A percentile compares a stretch with the other conserved stretches of the same genome.
Conservation (phyloP, 129 eudicot genomes). For the Smallanthus sonchifolius region DNA sequence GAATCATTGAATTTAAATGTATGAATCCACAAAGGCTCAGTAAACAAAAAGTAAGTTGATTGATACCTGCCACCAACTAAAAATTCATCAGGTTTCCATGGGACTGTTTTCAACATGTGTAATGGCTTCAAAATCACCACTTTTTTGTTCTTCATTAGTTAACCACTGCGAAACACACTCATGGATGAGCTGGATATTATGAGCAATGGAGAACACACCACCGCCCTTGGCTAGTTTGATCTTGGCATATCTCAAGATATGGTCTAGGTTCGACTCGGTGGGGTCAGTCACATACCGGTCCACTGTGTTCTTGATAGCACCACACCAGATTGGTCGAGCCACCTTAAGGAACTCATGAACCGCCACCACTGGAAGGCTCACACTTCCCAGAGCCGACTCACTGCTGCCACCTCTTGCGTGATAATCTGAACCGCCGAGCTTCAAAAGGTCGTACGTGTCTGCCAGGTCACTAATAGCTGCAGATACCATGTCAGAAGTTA, state of each 20-base stretch:
- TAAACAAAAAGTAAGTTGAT: neutral
- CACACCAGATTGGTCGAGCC: slow-evolving; percentile 87
- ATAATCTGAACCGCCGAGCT: slow-evolving; percentile 94
- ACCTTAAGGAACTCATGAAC: slow-evolving; percentile 65
- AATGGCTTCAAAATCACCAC: slow-evolving; percentile 43
- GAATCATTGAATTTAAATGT: neutral
- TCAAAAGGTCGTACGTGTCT: slow-evolving; percentile 62
- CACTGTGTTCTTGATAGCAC: slow-evolving; percentile 51
- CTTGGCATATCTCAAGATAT: slow-evolving; percentile 43
- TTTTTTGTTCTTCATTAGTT: slow-evolving; percentile 62
- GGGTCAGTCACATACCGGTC: slow-evolving; percentile 61
- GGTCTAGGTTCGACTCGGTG: slow-evolving; percentile 57
- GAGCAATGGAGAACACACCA: slow-evolving; percentile 5
- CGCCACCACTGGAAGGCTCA: slow-evolving; percentile 60
- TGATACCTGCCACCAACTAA: neutral
- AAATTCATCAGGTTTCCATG: slow-evolving; percentile 15
- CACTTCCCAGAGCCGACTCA: slow-evolving; percentile 77
- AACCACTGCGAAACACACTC: slow-evolving; percentile 62
- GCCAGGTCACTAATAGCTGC: slow-evolving; percentile 84
- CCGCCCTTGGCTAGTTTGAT: slow-evolving; percentile 28
- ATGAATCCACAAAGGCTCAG: neutral
- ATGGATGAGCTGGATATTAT: slow-evolving; percentile 34
- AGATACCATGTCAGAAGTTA: neutral
- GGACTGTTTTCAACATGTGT: slow-evolving; percentile 19
- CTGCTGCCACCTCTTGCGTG: slow-evolving; percentile 84